These are phyloP conservation scores for Cucurbita pepo DNA, from an alignment of 306 rosid genomes.

Conservation along the genomic window DNA sequence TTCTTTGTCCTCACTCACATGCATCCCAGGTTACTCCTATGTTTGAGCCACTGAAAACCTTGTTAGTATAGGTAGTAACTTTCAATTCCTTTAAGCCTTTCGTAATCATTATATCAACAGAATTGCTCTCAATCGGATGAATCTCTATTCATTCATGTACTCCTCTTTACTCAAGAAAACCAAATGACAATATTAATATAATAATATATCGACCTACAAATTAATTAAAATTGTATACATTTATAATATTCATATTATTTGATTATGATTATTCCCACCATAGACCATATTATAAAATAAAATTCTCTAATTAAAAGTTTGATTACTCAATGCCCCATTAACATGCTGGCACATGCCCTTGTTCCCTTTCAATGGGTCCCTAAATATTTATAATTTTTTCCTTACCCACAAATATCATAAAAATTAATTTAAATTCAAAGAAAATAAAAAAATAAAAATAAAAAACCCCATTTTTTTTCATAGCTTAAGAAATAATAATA, in stretches of 20 bases:
- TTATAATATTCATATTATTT: conserved; percentile 11
- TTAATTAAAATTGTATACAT: background rate
- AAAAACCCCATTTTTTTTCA: background rate
- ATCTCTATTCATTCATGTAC: too few relatives aligned
- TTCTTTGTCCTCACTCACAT: too few relatives aligned
- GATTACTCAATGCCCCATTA: conserved; percentile 38
- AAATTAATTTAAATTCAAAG: conserved; percentile 5
- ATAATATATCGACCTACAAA: too few relatives aligned
- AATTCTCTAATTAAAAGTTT: conserved; percentile 21
- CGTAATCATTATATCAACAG: too few relatives aligned
- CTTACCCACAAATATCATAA: background rate
- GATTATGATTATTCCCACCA: conserved; percentile 10
- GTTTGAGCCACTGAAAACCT: too few relatives aligned
- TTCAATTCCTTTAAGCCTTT: too few relatives aligned
- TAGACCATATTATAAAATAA: background rate
- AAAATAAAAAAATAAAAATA: background rate
- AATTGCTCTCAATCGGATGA: too few relatives aligned
- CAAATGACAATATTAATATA: too few relatives aligned
- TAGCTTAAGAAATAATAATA: conserved; percentile 7
- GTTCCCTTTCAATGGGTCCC: conserved; percentile 35
- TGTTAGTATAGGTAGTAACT: too few relatives aligned
- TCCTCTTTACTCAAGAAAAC: too few relatives aligned
- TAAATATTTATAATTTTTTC: background rate
- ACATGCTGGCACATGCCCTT: conserved; percentile 59
- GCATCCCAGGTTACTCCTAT: too few relatives aligned